A percentile compares a stretch with the other conserved stretches of the same genome.
Evolutionary conservation across 352 stramenopile genomes (phyloP).

Genomic region (Peronosclerospora sorghi): DNA sequence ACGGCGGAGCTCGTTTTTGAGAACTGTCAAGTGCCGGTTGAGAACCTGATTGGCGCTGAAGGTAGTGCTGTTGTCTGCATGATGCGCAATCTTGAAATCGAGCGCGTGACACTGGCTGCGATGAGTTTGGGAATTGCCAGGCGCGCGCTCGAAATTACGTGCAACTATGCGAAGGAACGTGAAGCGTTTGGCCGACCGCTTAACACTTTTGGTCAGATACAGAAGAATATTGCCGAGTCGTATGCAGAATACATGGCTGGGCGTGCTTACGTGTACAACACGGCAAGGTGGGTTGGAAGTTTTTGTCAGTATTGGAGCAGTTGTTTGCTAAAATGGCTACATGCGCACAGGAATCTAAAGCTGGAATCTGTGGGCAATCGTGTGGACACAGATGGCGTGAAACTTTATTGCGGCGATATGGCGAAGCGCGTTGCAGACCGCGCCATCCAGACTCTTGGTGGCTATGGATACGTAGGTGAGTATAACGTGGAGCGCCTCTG

Average conservation of each 20-base stretch:
- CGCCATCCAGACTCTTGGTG: constrained; percentile 96
- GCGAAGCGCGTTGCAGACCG: constrained; percentile 94
- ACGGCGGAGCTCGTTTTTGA: constrained; percentile 99
- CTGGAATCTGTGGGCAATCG: constrained; percentile 91
- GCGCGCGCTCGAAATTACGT: constrained; percentile 97
- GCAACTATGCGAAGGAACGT: constrained; percentile 86
- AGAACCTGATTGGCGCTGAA: constrained; percentile 88
- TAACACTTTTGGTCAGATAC: constrained; percentile 88
- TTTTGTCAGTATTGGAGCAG: not conserved
- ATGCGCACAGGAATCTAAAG: constrained; percentile 79
- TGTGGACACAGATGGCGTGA: constrained; percentile 96
- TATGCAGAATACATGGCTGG: constrained; percentile 98
- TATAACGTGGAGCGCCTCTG: constrained; percentile 97
- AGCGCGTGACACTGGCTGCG: constrained; percentile 93
- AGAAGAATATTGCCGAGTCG: constrained; percentile 95
- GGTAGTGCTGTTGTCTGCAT: constrained; percentile 72
- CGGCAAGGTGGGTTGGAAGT: constrained; percentile 53
- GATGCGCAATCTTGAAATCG: constrained; percentile 99
- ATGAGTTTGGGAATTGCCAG: constrained; percentile 95
- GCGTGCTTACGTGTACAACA: constrained; percentile 94
- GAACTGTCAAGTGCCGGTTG: constrained; percentile 88
- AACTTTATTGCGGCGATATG: constrained; percentile 97
- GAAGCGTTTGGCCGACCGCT: constrained; percentile 92
- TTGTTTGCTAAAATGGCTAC: not conserved
- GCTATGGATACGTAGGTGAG: constrained; percentile 98